Evolutionary conservation across 805 yeast genomes (phyloP).

Genomic region (Wickerhamomyces sydowiorum): DNA sequence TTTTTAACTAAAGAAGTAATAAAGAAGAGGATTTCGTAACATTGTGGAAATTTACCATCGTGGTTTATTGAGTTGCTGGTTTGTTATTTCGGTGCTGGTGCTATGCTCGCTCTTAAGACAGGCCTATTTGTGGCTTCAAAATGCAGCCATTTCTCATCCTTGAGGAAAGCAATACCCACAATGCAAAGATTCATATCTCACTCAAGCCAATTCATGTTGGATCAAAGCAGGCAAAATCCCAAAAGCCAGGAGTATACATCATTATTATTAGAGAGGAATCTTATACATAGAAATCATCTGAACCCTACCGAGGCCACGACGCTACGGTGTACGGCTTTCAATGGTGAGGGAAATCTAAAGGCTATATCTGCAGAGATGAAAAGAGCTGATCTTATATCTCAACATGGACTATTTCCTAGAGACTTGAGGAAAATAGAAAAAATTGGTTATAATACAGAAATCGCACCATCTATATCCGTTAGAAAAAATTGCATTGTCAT

Average conservation of each 20-base stretch:
- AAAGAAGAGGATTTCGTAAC: no score
- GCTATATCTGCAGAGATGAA: constrained; percentile 71
- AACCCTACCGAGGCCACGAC: constrained; percentile 27
- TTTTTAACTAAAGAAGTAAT: no score
- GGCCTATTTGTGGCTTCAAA: background rate
- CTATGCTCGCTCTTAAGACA: no score
- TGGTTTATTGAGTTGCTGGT: no score
- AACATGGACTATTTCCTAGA: constrained; percentile 79
- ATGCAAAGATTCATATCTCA: background rate
- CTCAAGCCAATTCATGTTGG: background rate
- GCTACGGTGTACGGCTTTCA: constrained; percentile 80
- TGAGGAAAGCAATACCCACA: background rate
- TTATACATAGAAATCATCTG: constrained; percentile 30
- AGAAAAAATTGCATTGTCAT: constrained; percentile 66
- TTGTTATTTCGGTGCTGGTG: no score
- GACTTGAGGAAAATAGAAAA: constrained; percentile 87
- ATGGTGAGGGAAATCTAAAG: constrained; percentile 58
- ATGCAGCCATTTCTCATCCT: background rate
- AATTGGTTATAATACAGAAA: constrained; percentile 48
- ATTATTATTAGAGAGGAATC: constrained; percentile 30
- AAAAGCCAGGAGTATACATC: constrained; percentile 20
- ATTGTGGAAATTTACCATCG: no score
- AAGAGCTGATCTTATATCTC: constrained; percentile 62
- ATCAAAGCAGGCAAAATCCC: background rate
- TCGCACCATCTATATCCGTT: constrained; percentile 78